Evolutionary conservation across 805 yeast species (phyloP).

Genomic region (Teunomyces kruisii): DNA sequence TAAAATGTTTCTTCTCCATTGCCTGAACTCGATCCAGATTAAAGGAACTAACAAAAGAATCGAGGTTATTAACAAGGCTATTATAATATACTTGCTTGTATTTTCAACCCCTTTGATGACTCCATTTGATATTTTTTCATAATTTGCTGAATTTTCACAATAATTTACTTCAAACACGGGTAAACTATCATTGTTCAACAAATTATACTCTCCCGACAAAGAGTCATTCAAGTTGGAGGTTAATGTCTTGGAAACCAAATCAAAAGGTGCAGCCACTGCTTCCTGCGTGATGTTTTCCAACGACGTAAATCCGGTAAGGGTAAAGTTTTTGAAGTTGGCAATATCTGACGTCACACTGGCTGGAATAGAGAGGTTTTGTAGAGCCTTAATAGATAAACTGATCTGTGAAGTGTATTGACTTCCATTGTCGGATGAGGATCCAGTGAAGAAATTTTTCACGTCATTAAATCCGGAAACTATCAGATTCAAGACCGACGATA

Average conservation of each 20-base stretch:
- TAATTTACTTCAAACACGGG: conserved; percentile 20
- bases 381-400: conserved; percentile 54
- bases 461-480: conserved; percentile 47
- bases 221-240: conserved; percentile 15
- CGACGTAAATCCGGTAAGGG: conserved; percentile 64
- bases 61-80: conserved; percentile 33
- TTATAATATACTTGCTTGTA: conserved; percentile 37
- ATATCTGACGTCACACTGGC: conserved; percentile 59
- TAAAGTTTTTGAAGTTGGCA: conserved; percentile 41
- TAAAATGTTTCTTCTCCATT: conserved; percentile 42
- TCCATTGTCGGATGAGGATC: conserved; percentile 25
- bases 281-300: conserved; percentile 59
- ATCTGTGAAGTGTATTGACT: conserved; percentile 44
- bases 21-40: conserved; percentile 42
- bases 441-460: conserved; percentile 53
- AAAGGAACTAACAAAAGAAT: conserved; percentile 42
- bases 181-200: conserved; percentile 1
- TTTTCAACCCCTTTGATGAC: conserved; percentile 30
- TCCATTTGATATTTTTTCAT: conserved; percentile 38
- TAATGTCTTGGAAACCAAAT: conserved; percentile 35
- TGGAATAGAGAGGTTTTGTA: conserved; percentile 66
- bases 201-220: neutral
- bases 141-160: conserved; percentile 37
- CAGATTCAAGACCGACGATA: conserved; percentile 58
- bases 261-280: conserved; percentile 62